Evolutionary conservation across 2,329 filamentous ascomycete species (phyloP).

Genomic region (Aspergillus aculeatinus): DNA sequence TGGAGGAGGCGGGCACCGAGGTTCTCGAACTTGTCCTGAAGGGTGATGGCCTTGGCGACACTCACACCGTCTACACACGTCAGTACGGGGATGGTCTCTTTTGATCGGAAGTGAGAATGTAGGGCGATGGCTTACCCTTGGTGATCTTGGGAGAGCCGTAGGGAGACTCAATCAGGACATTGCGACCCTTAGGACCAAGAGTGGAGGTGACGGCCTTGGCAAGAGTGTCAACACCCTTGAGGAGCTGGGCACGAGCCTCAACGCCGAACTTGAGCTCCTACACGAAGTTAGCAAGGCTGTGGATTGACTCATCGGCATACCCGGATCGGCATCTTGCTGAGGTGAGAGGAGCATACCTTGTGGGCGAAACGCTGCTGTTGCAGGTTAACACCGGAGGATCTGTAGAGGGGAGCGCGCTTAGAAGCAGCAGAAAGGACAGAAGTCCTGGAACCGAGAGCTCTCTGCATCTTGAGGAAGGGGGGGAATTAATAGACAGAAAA

Average conservation of each 20-base stretch:
- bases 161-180: slow-evolving; percentile 97
- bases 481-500: slow-evolving; percentile 24
- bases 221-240: slow-evolving; percentile 93
- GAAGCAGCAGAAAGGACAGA: slow-evolving; percentile 68
- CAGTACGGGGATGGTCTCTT: slow-evolving; percentile 17
- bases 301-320: slow-evolving; percentile 19
- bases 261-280: slow-evolving; percentile 98
- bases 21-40: slow-evolving; percentile 99
- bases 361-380: slow-evolving; percentile 96
- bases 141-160: slow-evolving; percentile 99
- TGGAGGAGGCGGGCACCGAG: slow-evolving; percentile 94
- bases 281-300: slow-evolving; percentile 30
- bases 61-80: slow-evolving; percentile 72
- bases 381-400: slow-evolving; percentile 65
- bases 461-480: slow-evolving; percentile 73
- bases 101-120: slow-evolving; percentile 17
- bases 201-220: slow-evolving; percentile 95
- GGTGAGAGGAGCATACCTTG: slow-evolving; percentile 65
- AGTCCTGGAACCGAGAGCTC: slow-evolving; percentile 82
- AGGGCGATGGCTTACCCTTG: slow-evolving; percentile 69
- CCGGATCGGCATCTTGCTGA: slow-evolving; percentile 16
- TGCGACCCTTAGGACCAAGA: slow-evolving; percentile 95
- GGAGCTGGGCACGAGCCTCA: slow-evolving; percentile 82
- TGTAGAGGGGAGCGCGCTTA: slow-evolving; percentile 58
- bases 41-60: slow-evolving; percentile 81